Conservation (phyloP, 2,329 filamentous ascomycete species). For the Ceratocystis ficicola region DNA sequence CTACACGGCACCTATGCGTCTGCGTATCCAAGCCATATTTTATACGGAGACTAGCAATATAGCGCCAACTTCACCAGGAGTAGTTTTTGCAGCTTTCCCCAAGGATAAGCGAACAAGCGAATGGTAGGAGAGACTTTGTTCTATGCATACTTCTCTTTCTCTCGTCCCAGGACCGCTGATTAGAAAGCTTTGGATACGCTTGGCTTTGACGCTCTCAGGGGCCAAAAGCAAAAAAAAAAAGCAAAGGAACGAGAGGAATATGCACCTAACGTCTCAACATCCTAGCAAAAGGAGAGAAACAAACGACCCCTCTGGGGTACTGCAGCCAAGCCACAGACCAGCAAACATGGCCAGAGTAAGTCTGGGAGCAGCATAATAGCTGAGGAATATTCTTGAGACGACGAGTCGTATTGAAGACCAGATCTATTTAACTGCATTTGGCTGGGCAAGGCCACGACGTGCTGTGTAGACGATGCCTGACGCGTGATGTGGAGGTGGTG, state of each 20-base stretch:
- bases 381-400: background rate
- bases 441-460: background rate
- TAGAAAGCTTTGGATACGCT: conserved; percentile 9
- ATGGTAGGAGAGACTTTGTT: background rate
- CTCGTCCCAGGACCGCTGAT: background rate
- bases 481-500: background rate
- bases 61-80: background rate
- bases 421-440: background rate
- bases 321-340: background rate
- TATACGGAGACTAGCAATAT: background rate
- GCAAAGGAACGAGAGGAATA: background rate
- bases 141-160: conserved; percentile 7
- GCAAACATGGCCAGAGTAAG: background rate
- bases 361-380: background rate
- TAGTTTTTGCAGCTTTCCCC: no score
- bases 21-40: background rate
- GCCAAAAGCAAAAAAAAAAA: background rate
- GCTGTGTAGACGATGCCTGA: background rate
- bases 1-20: background rate
- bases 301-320: background rate
- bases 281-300: background rate
- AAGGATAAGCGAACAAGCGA: background rate
- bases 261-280: conserved; percentile 5
- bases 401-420: background rate
- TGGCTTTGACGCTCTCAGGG: conserved; percentile 8